phyloP scores from a whole-genome alignment of 495 filamentous ascomycete genomes.

The Penicillium cinerascens region DNA sequence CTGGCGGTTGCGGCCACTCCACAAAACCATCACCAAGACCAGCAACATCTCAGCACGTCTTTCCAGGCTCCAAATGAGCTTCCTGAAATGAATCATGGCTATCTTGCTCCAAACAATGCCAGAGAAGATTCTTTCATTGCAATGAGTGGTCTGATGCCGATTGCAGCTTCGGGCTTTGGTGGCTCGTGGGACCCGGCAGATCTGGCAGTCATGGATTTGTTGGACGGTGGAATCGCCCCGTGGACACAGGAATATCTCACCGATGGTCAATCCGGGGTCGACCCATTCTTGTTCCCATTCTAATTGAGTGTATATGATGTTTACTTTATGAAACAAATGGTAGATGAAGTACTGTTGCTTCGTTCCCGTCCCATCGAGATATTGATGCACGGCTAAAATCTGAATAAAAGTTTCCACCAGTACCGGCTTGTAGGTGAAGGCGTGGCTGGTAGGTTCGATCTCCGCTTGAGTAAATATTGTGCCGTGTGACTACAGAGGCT shows the following conservation, averaged over 20 bases:
- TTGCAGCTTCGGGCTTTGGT: not conserved
- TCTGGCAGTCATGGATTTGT: conserved; percentile 15
- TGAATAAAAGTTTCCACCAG: no score
- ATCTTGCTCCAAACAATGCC: not conserved
- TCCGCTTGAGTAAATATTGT: no score
- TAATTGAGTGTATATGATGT: conserved; percentile 2
- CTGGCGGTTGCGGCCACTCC: not conserved
- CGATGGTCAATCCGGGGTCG: conserved; percentile 18
- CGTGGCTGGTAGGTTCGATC: no score
- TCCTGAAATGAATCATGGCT: not conserved
- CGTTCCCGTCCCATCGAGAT: not conserved
- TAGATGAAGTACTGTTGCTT: not conserved
- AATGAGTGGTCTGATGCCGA: not conserved
- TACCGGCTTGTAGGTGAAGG: no score
- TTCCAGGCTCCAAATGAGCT: not conserved
- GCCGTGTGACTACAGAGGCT: no score
- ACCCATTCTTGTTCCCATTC: conserved; percentile 20
- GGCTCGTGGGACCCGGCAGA: conserved; percentile 15
- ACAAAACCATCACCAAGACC: not conserved
- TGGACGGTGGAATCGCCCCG: conserved; percentile 13
- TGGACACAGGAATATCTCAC: conserved; percentile 22
- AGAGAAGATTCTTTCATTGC: not conserved
- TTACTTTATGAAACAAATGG: no score
- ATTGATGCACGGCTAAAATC: no score
- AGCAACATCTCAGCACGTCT: not conserved